Evolutionary conservation across 768 basidiomycete genomes (phyloP).

Genomic region (Lactarius sp.): DNA sequence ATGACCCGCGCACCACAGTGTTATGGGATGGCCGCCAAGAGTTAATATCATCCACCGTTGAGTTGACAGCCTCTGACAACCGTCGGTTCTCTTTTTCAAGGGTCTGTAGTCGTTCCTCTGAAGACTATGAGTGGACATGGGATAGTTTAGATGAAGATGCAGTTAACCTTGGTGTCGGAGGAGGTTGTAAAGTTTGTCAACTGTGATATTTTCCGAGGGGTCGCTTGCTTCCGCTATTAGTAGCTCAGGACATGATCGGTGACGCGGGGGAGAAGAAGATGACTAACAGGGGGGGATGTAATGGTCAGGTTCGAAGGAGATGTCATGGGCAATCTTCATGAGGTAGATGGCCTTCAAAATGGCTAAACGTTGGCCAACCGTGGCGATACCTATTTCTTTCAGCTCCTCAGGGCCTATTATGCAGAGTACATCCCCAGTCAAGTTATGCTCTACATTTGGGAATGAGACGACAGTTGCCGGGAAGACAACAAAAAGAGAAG

Average conservation of each 20-base stretch:
- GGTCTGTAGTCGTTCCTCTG: conserved; percentile 61
- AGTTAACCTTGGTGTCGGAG: conserved; percentile 70
- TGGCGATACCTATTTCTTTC: conserved; percentile 82
- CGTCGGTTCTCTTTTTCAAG: conserved; percentile 78
- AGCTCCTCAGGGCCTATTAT: conserved; percentile 79
- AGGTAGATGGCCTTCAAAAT: conserved; percentile 92
- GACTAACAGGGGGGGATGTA: conserved; percentile 86
- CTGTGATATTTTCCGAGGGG: conserved; percentile 46
- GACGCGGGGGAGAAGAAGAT: neutral
- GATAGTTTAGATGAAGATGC: neutral
- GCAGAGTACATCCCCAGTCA: conserved; percentile 86
- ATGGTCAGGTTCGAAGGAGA: conserved; percentile 78
- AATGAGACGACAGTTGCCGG: conserved; percentile 12
- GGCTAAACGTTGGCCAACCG: conserved; percentile 85
- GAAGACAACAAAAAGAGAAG: conserved; percentile 20
- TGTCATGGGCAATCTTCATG: conserved; percentile 75
- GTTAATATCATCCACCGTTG: conserved; percentile 62
- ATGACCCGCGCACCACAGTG: conserved; percentile 13
- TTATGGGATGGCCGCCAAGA: conserved; percentile 33
- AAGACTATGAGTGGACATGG: conserved; percentile 9
- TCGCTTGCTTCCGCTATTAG: conserved; percentile 55
- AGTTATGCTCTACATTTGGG: conserved; percentile 67
- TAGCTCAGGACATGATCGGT: neutral
- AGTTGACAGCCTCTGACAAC: conserved; percentile 56
- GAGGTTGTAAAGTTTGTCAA: conserved; percentile 62